phyloP scores from a whole-genome alignment of 306 rosid genomes.

The Sophora flavescens region DNA sequence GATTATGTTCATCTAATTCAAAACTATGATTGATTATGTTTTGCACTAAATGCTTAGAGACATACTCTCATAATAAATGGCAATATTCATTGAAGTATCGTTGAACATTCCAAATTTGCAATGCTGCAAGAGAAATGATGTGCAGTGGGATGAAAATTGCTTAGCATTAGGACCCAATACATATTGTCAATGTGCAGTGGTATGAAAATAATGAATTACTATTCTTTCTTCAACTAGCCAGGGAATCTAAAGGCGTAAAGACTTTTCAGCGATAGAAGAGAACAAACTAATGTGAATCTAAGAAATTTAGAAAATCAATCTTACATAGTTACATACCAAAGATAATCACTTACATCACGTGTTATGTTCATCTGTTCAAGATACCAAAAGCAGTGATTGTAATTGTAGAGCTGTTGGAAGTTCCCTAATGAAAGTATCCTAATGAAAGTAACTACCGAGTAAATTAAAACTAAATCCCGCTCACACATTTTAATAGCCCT shows the following conservation, averaged over 20 bases:
- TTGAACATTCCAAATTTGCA: no score
- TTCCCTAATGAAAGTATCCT: slow-evolving; percentile 58
- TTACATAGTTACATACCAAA: slow-evolving; percentile 87
- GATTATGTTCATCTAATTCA: no score
- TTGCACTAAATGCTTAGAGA: no score
- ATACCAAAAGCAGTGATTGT: slow-evolving; percentile 68
- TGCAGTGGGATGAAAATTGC: no score
- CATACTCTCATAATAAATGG: no score
- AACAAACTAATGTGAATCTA: neutral
- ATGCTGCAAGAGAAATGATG: no score
- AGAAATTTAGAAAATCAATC: slow-evolving; percentile 35
- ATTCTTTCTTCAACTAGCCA: neutral
- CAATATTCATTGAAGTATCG: no score
- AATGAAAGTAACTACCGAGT: slow-evolving; percentile 60
- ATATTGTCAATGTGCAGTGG: no score
- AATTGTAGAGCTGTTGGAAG: slow-evolving; percentile 68
- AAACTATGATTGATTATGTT: no score
- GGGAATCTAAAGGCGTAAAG: neutral
- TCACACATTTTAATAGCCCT: slow-evolving; percentile 76
- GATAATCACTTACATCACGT: slow-evolving; percentile 77
- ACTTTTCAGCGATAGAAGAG: neutral
- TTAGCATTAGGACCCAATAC: no score
- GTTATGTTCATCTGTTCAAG: slow-evolving; percentile 82
- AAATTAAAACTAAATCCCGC: slow-evolving; percentile 69
- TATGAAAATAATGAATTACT: neutral